These are phyloP conservation scores for Piper longum DNA, from an alignment of 164 flowering plant species.

Conservation along the genomic window DNA sequence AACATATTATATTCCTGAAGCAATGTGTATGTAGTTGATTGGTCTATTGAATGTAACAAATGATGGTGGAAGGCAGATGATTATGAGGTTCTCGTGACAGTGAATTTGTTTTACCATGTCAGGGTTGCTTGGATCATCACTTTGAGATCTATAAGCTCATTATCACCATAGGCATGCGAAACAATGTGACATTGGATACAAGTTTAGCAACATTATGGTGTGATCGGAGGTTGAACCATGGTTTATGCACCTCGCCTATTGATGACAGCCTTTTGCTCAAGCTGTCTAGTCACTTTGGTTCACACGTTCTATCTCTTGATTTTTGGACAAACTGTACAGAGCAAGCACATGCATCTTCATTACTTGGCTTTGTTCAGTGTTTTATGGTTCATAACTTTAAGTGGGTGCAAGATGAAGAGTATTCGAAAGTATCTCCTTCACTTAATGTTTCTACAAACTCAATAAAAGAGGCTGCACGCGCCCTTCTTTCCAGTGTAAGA, in stretches of 20 bases:
- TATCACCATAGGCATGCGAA: slow-evolving; percentile 33
- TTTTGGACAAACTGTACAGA: slow-evolving; percentile 54
- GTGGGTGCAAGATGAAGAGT: slow-evolving; percentile 4
- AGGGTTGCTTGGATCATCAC: slow-evolving; percentile 50
- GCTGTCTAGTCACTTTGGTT: slow-evolving; percentile 40
- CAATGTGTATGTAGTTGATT: too few relatives aligned
- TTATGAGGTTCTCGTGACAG: too few relatives aligned
- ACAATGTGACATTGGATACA: slow-evolving; percentile 31
- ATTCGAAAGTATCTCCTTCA: slow-evolving; percentile 11
- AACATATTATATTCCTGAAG: neutral
- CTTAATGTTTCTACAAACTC: slow-evolving; percentile 10
- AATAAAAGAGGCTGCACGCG: slow-evolving; percentile 31
- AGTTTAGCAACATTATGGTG: slow-evolving; percentile 52
- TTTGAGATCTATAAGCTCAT: slow-evolving; percentile 37
- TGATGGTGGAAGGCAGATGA: too few relatives aligned
- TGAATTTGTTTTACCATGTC: slow-evolving; percentile 9
- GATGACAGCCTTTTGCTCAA: slow-evolving; percentile 34
- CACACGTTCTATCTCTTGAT: slow-evolving; percentile 20
- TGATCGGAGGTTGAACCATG: slow-evolving; percentile 64
- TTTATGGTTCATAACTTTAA: slow-evolving; percentile 23
- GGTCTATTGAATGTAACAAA: too few relatives aligned
- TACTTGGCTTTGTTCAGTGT: slow-evolving; percentile 47
- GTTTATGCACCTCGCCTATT: slow-evolving; percentile 63
- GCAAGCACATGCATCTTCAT: slow-evolving; percentile 21
- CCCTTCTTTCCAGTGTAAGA: slow-evolving; percentile 51